Evolutionary conservation across 768 basidiomycete species (phyloP).

Genomic region (Trametes cinnabarina): DNA sequence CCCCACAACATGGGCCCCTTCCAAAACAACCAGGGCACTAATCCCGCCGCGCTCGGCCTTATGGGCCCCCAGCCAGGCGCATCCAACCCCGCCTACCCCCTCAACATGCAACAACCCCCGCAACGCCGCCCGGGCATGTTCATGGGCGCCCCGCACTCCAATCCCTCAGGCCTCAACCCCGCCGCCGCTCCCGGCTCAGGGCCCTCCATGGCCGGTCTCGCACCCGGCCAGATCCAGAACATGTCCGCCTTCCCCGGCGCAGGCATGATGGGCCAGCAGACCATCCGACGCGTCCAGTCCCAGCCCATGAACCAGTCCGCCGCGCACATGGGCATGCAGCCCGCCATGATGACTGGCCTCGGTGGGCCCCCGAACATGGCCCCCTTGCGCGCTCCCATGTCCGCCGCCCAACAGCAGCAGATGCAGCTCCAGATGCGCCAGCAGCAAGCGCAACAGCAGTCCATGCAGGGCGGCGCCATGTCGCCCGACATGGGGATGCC

Average conservation of each 20-base stretch:
- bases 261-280: slow-evolving; percentile 40
- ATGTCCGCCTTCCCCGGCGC: slow-evolving; percentile 40
- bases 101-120: slow-evolving; percentile 27
- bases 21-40: slow-evolving; percentile 26
- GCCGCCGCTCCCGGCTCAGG: slow-evolving; percentile 28
- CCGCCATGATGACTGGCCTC: slow-evolving; percentile 36
- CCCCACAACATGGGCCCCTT: slow-evolving; percentile 40
- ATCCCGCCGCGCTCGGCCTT: slow-evolving; percentile 30
- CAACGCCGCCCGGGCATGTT: slow-evolving; percentile 32
- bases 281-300: slow-evolving; percentile 54
- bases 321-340: slow-evolving; percentile 37
- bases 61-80: slow-evolving; percentile 26
- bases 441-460: slow-evolving; percentile 35
- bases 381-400: slow-evolving; percentile 32
- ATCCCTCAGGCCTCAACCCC: slow-evolving; percentile 22
- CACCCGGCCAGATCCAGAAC: slow-evolving; percentile 38
- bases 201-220: slow-evolving; percentile 35
- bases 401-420: slow-evolving; percentile 31
- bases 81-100: slow-evolving; percentile 21
- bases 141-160: slow-evolving; percentile 38
- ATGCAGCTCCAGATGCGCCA: slow-evolving; percentile 32
- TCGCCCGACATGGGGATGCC: slow-evolving; percentile 40
- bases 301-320: slow-evolving; percentile 48
- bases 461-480: slow-evolving; percentile 36
- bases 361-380: slow-evolving; percentile 42